These are phyloP conservation scores for Sarocladium oryzae DNA, from an alignment of 2,329 filamentous ascomycete genomes.

Conservation along the genomic window DNA sequence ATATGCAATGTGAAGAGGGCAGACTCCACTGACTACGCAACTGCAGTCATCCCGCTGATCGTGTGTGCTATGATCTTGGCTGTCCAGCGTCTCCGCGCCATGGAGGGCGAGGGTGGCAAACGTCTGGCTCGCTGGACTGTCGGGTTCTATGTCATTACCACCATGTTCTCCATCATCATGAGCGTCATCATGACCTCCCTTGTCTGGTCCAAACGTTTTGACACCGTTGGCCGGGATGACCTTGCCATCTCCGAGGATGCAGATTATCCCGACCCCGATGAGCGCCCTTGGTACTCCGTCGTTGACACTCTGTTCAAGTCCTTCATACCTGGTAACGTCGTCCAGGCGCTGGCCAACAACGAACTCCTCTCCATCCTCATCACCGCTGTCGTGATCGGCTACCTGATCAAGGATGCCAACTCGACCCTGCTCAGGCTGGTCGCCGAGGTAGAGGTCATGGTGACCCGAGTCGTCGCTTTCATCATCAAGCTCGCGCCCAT, in stretches of 20 bases:
- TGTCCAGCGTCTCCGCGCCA: conserved; percentile 23
- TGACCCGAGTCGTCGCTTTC: conserved; percentile 31
- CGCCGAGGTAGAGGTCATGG: conserved; percentile 41
- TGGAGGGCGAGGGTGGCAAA: conserved; percentile 31
- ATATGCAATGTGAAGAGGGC: too few relatives aligned
- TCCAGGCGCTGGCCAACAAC: conserved; percentile 39
- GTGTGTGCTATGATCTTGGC: conserved; percentile 8
- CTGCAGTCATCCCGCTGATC: conserved; percentile 29
- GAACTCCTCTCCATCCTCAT: conserved; percentile 41
- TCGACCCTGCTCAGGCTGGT: conserved; percentile 35
- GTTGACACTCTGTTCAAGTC: conserved; percentile 43
- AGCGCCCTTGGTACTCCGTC: conserved; percentile 33
- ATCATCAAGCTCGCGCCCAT: conserved; percentile 43
- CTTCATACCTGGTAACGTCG: conserved; percentile 42
- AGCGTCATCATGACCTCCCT: conserved; percentile 38
- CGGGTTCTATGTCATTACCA: conserved; percentile 43
- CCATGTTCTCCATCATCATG: conserved; percentile 40
- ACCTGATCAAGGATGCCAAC: conserved; percentile 30
- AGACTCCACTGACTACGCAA: not conserved
- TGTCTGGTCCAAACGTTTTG: conserved; percentile 42
- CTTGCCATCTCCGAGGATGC: conserved; percentile 20
- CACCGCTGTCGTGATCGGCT: conserved; percentile 38
- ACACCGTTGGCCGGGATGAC: conserved; percentile 23
- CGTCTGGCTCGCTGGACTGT: conserved; percentile 42
- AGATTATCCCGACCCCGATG: conserved; percentile 23